Percentiles rank a stretch among this genome's conserved stretches.
Conservation (phyloP, 441 rosid species). For the Pelargonium cotyledonis region DNA sequence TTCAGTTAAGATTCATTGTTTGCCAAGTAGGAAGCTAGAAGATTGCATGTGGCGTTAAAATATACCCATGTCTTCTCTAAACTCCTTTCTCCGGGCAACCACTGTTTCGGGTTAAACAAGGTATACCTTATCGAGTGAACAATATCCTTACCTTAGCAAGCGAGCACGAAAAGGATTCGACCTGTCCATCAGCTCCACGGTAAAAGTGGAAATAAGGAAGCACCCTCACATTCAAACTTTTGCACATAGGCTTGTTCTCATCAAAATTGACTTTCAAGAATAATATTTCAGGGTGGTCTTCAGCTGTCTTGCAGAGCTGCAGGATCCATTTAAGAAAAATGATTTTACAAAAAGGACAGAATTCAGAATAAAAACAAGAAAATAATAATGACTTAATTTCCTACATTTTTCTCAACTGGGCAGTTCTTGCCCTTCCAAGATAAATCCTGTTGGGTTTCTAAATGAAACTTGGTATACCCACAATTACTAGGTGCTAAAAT, state of each 20-base stretch:
- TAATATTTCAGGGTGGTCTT: constrained; percentile 64
- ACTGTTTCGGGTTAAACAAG: too few relatives aligned
- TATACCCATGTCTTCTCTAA: neutral
- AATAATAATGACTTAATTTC: too few relatives aligned
- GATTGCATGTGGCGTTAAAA: neutral
- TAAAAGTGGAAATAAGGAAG: constrained; percentile 95
- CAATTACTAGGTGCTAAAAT: too few relatives aligned
- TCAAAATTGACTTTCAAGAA: constrained; percentile 92
- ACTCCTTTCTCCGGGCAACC: neutral
- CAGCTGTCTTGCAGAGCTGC: constrained; percentile 87
- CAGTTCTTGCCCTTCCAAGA: too few relatives aligned
- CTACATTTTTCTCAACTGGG: too few relatives aligned
- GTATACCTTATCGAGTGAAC: neutral
- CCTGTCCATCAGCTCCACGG: constrained; percentile 82
- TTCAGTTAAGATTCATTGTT: too few relatives aligned
- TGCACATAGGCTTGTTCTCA: constrained; percentile 94
- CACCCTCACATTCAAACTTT: constrained; percentile 83
- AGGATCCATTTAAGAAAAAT: constrained; percentile 14
- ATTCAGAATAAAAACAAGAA: neutral
- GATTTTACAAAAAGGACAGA: neutral
- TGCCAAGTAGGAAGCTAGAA: too few relatives aligned
- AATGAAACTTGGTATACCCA: too few relatives aligned
- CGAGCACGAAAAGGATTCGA: constrained; percentile 93
- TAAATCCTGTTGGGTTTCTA: too few relatives aligned
- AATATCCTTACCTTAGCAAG: constrained; percentile 68